Base-by-base conservation (phyloP, 192 early-diverging fungal species). In the Thamnidium elegans region DNA sequence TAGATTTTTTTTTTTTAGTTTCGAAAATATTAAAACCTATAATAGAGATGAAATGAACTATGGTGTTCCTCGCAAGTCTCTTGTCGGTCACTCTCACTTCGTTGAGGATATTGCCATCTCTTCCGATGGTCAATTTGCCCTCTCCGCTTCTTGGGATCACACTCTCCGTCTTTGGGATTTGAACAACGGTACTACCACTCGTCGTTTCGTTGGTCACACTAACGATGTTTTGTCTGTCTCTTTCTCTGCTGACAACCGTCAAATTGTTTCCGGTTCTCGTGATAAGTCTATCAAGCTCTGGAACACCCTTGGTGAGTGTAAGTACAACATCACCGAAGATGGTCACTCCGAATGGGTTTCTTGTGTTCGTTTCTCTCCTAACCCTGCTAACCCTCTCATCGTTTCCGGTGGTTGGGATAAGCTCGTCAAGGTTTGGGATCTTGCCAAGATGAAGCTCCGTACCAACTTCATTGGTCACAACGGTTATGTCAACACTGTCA, bases 301-400 rank as follows among this genome's bases (percentile, higher is more conserved):
- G 97, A 98, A 99, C 92, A 99, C 95, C 61, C 86, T 99, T 36
- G 97, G 95, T 73, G 97, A 99, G 84, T 98, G 97, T 94, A 99
- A 99, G 91, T 94, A 88, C 89, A 94, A 89, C 88, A 90, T 99
- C 78, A 87, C 85, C 71, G 91, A 97, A 70, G 93, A 98, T 71
- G 92, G 92, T 73, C 97, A 99, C 93, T 80, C 88, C 78, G 93
- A 96, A 78, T 99, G 97, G 97, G 91, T 98, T 73, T 97, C 94
- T 59, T 95, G 93, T 86, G 97, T 99, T 74, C 90, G 93, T 76
- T 97, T 99, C 92, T 96, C 94, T 65, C 97, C 97, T 78, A 99
- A 99, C 92, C 92, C 94, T 64, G 85, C 84, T 64, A 98, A 94
- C 89, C 94, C 95, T 67, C 88, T 99, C 82, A 92, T 99, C 73